These are phyloP conservation scores for Chondrostereum purpureum DNA, from an alignment of 1,284 basidiomycete genomes.

Conservation along the genomic window DNA sequence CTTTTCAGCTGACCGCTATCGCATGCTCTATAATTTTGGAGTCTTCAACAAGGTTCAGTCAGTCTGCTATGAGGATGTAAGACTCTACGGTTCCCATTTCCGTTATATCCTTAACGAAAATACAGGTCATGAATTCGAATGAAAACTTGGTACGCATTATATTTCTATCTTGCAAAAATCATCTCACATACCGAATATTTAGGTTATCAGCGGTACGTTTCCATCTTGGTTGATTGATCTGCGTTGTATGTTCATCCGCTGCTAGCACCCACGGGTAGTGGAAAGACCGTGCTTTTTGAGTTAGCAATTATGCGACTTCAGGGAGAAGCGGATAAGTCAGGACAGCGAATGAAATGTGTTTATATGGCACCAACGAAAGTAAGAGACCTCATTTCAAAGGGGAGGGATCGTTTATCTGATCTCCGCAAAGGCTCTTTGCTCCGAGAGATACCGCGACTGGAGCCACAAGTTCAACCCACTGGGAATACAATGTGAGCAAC, in stretches of 20 bases:
- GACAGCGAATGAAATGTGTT: conserved; percentile 60
- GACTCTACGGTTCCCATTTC: conserved; percentile 15
- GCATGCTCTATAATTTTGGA: conserved; percentile 78
- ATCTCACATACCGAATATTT: conserved; percentile 14
- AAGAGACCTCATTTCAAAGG: conserved; percentile 3
- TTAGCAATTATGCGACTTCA: conserved; percentile 81
- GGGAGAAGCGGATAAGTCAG: conserved; percentile 31
- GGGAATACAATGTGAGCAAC: conserved; percentile 63
- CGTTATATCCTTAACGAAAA: not conserved
- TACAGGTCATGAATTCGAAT: conserved; percentile 58
- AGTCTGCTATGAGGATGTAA: conserved; percentile 69
- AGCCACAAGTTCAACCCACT: conserved; percentile 67
- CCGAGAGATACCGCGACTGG: conserved; percentile 86
- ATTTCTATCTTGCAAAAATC: conserved; percentile 3
- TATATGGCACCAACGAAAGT: conserved; percentile 96
- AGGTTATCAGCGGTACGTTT: conserved; percentile 72
- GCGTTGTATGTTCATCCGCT: conserved; percentile 7
- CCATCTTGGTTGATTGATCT: too few species aligned
- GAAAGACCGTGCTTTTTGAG: conserved; percentile 93
- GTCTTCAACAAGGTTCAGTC: conserved; percentile 91
- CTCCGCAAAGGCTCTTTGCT: conserved; percentile 88
- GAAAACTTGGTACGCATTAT: conserved; percentile 65
- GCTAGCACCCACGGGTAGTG: conserved; percentile 84
- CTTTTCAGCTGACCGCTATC: conserved; percentile 70
- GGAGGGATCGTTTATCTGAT: too few species aligned